A percentile compares a stretch with the other conserved stretches of the same genome.
phyloP scores from a whole-genome alignment of 495 filamentous ascomycete genomes.

The Aspergillus homomorphus region DNA sequence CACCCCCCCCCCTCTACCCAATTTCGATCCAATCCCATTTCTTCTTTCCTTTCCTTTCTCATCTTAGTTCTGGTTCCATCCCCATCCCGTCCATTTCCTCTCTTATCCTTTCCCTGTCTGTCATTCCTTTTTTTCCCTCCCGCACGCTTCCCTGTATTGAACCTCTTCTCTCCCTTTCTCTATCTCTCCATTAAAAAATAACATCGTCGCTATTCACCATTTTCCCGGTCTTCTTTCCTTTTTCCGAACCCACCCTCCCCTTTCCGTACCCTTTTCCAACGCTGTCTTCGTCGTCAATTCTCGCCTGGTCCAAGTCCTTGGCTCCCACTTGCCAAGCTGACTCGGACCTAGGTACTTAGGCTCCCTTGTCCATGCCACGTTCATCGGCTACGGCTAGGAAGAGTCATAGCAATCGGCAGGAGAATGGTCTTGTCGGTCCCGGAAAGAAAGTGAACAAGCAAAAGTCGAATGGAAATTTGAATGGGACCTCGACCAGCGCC shows the following conservation, averaged over 20 bases:
- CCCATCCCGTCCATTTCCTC: not conserved
- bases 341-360: constrained; percentile 48
- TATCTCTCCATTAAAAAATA: constrained; percentile 8
- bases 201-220: not conserved
- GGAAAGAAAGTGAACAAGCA: constrained; percentile 76
- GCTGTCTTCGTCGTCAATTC: constrained; percentile 24
- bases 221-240: constrained; percentile 1
- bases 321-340: constrained; percentile 52
- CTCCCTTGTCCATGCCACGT: constrained; percentile 66
- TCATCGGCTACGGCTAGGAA: constrained; percentile 62
- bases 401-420: constrained; percentile 70
- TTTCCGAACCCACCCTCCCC: constrained; percentile 3
- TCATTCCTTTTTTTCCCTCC: constrained; percentile 17
- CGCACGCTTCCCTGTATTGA: constrained; percentile 7
- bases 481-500: constrained; percentile 52
- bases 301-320: constrained; percentile 53
- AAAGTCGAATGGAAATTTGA: constrained; percentile 61
- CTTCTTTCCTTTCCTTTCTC: constrained; percentile 18
- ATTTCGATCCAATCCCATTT: constrained; percentile 20
- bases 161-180: not conserved
- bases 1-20: constrained; percentile 14
- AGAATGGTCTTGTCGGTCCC: constrained; percentile 81
- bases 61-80: constrained; percentile 10
- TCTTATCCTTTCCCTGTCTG: constrained; percentile 12
- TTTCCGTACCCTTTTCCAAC: constrained; percentile 18